These are phyloP conservation scores for Lobosporangium transversale DNA, from an alignment of 192 early-diverging fungal genomes.

Conservation along the genomic window DNA sequence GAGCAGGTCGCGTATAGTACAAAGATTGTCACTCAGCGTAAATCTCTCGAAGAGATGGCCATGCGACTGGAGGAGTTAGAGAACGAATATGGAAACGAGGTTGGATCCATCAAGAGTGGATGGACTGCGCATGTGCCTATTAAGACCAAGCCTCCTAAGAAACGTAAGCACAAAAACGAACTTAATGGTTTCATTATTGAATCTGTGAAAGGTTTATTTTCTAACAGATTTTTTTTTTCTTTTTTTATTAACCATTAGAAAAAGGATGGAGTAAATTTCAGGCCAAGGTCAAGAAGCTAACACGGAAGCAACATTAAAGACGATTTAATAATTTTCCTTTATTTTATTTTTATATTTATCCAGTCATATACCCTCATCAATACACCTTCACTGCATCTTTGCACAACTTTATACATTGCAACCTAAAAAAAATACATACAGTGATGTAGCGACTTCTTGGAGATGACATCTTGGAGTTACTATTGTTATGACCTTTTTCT, in stretches of 20 bases:
- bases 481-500: too few species aligned
- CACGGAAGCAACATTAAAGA: constrained; percentile 1
- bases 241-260: constrained; percentile 13
- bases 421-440: not conserved
- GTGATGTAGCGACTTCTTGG: too few species aligned
- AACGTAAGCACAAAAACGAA: not conserved
- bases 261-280: constrained; percentile 52
- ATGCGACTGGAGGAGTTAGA: constrained; percentile 30
- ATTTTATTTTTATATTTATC: not conserved
- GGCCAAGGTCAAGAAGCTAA: constrained; percentile 52
- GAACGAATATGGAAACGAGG: constrained; percentile 13
- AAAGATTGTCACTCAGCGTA: constrained; percentile 40
- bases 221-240: not conserved
- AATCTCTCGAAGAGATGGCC: constrained; percentile 32
- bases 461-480: too few species aligned
- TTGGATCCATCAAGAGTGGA: constrained; percentile 8
- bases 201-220: not conserved
- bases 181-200: constrained; percentile 7
- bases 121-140: constrained; percentile 3
- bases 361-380: not conserved
- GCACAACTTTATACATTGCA: not conserved
- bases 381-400: not conserved
- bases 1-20: constrained; percentile 38
- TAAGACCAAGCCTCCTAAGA: not conserved
- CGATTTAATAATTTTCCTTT: not conserved